phyloP scores from a whole-genome alignment of 805 yeast species.

The Naumovozyma castellii region DNA sequence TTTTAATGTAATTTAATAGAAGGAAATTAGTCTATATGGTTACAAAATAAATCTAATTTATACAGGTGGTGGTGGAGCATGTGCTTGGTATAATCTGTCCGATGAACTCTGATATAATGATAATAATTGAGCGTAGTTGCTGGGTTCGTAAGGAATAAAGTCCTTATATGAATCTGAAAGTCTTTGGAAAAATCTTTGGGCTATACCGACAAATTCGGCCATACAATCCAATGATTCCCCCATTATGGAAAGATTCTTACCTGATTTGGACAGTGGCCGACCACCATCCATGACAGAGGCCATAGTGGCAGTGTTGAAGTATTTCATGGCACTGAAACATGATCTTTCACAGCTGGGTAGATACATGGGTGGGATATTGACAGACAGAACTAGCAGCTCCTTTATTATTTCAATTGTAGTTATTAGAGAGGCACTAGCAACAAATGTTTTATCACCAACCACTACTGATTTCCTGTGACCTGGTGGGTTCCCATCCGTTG shows the following conservation, averaged over 20 bases:
- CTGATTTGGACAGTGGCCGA: slow-evolving; percentile 14
- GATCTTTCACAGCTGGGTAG: slow-evolving; percentile 34
- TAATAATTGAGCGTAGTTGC: slow-evolving; percentile 16
- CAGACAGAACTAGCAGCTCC: slow-evolving; percentile 47
- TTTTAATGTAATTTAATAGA: no score
- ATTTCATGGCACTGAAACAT: slow-evolving; percentile 37
- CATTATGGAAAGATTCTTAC: slow-evolving; percentile 34
- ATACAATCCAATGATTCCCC: slow-evolving; percentile 36
- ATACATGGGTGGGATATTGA: slow-evolving; percentile 41
- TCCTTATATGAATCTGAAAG: slow-evolving; percentile 17
- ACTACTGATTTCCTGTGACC: slow-evolving; percentile 35
- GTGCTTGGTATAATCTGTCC: slow-evolving; percentile 25
- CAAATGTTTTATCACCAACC: slow-evolving; percentile 48
- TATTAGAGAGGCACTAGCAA: slow-evolving; percentile 44
- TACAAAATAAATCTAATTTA: slow-evolving; percentile 1
- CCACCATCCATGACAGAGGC: slow-evolving; percentile 18
- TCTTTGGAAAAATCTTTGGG: slow-evolving; percentile 25
- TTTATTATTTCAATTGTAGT: slow-evolving; percentile 35
- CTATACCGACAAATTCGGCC: slow-evolving; percentile 27
- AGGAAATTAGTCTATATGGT: no score
- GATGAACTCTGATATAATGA: slow-evolving; percentile 22
- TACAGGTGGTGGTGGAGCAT: slow-evolving; percentile 30
- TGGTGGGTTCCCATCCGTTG: neutral
- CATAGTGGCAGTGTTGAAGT: slow-evolving; percentile 36
- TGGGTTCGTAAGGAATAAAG: slow-evolving; percentile 15